Base-by-base conservation (phyloP, 1,284 basidiomycete species). In the Pseudozyma hubeiensis region DNA sequence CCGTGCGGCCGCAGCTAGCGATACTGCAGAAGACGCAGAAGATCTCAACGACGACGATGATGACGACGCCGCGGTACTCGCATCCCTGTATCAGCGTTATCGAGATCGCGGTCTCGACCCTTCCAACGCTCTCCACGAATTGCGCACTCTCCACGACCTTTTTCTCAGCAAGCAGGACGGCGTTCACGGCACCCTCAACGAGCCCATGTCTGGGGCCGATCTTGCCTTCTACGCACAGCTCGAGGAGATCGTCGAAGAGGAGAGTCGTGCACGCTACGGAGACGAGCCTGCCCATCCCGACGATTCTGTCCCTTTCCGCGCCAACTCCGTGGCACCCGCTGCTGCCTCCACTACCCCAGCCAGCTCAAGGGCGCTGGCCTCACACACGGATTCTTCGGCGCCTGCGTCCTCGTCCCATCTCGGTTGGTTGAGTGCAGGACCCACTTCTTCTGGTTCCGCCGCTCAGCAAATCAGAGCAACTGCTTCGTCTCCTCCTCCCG, bases 211-310 rank as follows among this genome's bases (percentile, higher is more conserved):
- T 53, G 67, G 68, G 4, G 68, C 71, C 30, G 77, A 79, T 33
- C 60, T 64, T 39, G 64, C 64, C 39, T 80, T 80, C 48, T 80
- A 80, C 39, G 61, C 63, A 6, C 73, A 78, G 60, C 66, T 80
- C 43, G 77, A 80, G 30, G 73, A 75, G 59, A 78, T 81, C 43
- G 80, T 81, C 33, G 62, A 63, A 30, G 78, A 78, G 40, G 70
- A 74, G 53, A 70, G 60, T 34, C 50, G 56, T 30, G 74, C 66
- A 24, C 61, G 76, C 5, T 75, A 75, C 33, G 76, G 76, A 19
- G 72, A 73, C 44, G 63, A 62, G 44, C 30, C 53, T 17, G 53
- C 50, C 17, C 13, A 29, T 10, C 34, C 49, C 14, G 68, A 61
- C 33, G 51, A 62, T 10, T 24, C n/a, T 19, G 40, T 19, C 29